Conservation (phyloP, 495 filamentous ascomycete genomes). For the Trichoderma asperelloides region DNA sequence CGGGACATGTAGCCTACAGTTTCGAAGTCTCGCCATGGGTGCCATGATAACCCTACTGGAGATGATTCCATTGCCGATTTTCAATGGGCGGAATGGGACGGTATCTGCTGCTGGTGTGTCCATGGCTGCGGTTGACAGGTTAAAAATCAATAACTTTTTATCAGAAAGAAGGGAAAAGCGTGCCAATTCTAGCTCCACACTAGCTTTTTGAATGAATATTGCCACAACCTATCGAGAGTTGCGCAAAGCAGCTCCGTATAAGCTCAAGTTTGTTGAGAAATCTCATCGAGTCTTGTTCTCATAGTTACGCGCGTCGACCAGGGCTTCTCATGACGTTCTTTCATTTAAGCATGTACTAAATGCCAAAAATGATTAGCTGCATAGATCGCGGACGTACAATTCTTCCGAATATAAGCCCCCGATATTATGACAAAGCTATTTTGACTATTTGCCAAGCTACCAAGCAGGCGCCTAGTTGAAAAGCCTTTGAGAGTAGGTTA, state of each 20-base stretch:
- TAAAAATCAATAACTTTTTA: no score
- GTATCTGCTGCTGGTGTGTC: neutral
- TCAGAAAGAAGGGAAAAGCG: neutral
- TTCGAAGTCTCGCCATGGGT: neutral
- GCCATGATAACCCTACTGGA: neutral
- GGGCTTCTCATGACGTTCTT: neutral
- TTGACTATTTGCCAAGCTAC: neutral
- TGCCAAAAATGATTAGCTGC: neutral
- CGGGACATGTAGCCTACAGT: neutral
- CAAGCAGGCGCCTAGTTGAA: neutral
- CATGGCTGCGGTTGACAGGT: neutral
- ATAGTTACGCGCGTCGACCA: neutral
- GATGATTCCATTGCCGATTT: neutral
- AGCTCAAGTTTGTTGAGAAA: neutral
- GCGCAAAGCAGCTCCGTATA: neutral
- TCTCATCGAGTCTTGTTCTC: neutral
- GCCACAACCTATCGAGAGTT: neutral
- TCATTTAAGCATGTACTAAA: neutral
- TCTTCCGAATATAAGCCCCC: neutral
- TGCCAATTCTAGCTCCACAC: neutral
- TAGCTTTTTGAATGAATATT: neutral
- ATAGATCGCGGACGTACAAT: neutral
- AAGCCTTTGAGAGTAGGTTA: neutral
- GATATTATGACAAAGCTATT: neutral
- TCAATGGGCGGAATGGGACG: neutral